A percentile compares a stretch with the other conserved stretches of the same genome.
These are phyloP conservation scores for Raphidocelis subcapitata DNA, from an alignment of 139 green algal genomes.

Conservation along the genomic window DNA sequence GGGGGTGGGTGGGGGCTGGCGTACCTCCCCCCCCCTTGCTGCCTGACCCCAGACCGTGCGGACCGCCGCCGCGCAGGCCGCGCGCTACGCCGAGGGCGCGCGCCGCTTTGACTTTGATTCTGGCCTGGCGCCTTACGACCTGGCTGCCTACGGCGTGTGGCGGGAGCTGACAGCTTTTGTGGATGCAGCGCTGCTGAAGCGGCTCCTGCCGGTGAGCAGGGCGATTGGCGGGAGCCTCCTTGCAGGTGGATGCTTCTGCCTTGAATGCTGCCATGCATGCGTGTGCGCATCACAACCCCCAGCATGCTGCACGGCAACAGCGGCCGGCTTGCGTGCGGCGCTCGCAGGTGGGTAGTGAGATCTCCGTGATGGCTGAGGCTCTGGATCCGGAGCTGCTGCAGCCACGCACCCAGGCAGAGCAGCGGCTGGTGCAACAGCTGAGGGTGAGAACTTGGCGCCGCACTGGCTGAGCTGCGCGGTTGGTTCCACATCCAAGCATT, in stretches of 20 bases:
- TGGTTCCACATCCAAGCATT: no score
- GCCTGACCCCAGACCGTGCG: not conserved
- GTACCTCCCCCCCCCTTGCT: not conserved
- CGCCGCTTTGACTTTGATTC: conserved; percentile 75
- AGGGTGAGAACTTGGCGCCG: not conserved
- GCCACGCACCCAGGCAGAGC: conserved; percentile 54
- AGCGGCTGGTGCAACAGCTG: conserved; percentile 51
- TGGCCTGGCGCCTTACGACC: conserved; percentile 75
- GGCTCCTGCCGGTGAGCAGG: conserved; percentile 45
- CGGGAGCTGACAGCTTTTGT: conserved; percentile 51
- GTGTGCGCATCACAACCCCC: no score
- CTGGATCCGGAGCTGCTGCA: conserved; percentile 25
- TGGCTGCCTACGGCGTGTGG: conserved; percentile 58
- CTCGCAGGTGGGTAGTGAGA: conserved; percentile 38
- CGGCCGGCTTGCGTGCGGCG: not conserved
- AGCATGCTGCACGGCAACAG: no score
- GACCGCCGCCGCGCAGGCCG: conserved; percentile 29
- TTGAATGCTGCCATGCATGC: no score
- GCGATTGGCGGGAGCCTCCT: not conserved
- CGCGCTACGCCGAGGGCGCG: conserved; percentile 54
- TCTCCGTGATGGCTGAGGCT: conserved; percentile 64
- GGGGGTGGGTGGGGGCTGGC: not conserved
- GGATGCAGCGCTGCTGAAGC: conserved; percentile 34
- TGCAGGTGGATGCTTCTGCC: no score
- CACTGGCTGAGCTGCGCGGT: not conserved